Conservation (phyloP, 1,284 basidiomycete species). For the Ustilago cynodontis region DNA sequence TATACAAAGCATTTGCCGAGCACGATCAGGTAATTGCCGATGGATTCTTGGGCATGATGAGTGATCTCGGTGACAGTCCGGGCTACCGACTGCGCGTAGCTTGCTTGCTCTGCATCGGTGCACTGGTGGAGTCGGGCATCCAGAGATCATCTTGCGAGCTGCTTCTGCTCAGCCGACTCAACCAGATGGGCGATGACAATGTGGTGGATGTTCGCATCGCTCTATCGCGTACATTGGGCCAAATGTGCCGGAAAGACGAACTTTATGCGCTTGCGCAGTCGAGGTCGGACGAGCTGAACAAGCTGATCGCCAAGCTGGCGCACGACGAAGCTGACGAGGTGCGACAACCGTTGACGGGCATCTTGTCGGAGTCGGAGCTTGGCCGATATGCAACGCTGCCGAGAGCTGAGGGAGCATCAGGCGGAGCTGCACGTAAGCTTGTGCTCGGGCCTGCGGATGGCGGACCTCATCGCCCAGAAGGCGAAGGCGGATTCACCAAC, state of each 20-base stretch:
- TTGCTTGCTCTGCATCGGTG: slow-evolving; percentile 57
- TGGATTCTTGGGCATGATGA: slow-evolving; percentile 66
- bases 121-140: slow-evolving; percentile 55
- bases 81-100: slow-evolving; percentile 66
- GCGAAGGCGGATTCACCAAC: slow-evolving; percentile 36
- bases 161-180: slow-evolving; percentile 76
- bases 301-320: slow-evolving; percentile 54
- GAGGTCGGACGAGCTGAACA: slow-evolving; percentile 46
- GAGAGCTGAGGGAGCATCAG: background rate
- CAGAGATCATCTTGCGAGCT: slow-evolving; percentile 73
- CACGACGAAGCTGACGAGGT: slow-evolving; percentile 62
- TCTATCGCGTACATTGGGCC: slow-evolving; percentile 78
- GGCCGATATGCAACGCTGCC: slow-evolving; percentile 1
- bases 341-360: slow-evolving; percentile 40
- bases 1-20: slow-evolving; percentile 58
- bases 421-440: slow-evolving; percentile 30
- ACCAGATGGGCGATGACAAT: slow-evolving; percentile 76
- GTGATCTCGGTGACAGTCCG: slow-evolving; percentile 57
- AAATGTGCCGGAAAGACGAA: slow-evolving; percentile 70
- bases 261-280: slow-evolving; percentile 64
- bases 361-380: slow-evolving; percentile 43
- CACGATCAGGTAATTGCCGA: slow-evolving; percentile 58
- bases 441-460: slow-evolving; percentile 66
- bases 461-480: slow-evolving; percentile 42
- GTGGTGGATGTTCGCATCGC: slow-evolving; percentile 89